Evolutionary conservation across 2,329 filamentous ascomycete genomes (phyloP).

Genomic region (Cadophora gregata): DNA sequence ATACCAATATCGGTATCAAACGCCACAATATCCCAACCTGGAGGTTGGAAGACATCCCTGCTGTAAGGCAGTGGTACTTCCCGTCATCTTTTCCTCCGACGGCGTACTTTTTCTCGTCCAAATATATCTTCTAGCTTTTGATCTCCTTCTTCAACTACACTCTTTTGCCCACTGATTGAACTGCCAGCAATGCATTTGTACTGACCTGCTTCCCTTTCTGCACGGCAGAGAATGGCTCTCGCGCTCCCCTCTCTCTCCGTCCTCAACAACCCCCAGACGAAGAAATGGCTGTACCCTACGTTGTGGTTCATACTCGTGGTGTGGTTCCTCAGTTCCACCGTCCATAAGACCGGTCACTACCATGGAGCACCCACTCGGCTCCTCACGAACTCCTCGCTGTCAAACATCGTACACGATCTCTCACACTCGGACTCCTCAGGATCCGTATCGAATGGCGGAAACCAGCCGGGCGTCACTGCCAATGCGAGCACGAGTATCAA

Average conservation of each 20-base stretch:
- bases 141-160: not conserved
- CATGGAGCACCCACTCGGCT: not conserved
- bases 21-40: slow-evolving; percentile 5
- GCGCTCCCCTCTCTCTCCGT: slow-evolving; percentile 12
- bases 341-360: slow-evolving; percentile 17
- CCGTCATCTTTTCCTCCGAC: slow-evolving; percentile 1
- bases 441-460: slow-evolving; percentile 9
- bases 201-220: not conserved
- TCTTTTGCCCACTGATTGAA: not conserved
- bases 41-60: slow-evolving; percentile 7
- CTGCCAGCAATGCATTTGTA: slow-evolving; percentile 2
- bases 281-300: slow-evolving; percentile 29
- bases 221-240: slow-evolving; percentile 13
- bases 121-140: not conserved
- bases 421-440: slow-evolving; percentile 14
- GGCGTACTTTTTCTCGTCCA: too few relatives aligned
- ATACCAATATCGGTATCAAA: not conserved
- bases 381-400: slow-evolving; percentile 7
- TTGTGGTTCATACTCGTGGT: slow-evolving; percentile 27
- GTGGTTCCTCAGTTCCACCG: slow-evolving; percentile 14
- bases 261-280: slow-evolving; percentile 10
- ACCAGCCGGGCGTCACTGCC: slow-evolving; percentile 23
- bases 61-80: not conserved
- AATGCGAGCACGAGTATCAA: slow-evolving; percentile 39
- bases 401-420: slow-evolving; percentile 11